Base-by-base conservation (phyloP, 169 alveolate genomes). In the Plasmodium chabaudi region DNA sequence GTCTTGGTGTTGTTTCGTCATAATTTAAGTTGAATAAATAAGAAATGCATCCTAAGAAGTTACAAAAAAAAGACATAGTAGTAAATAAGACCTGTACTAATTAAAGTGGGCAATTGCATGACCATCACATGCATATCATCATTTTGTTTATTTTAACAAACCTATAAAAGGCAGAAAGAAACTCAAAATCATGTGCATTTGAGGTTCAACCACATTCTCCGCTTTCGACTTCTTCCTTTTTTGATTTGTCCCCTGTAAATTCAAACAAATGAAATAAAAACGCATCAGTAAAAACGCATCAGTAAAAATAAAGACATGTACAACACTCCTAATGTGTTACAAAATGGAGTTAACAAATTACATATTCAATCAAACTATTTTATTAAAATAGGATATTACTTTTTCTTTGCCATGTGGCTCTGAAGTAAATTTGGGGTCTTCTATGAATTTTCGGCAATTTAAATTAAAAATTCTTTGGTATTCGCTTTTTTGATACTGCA, bases 381-480 rank as follows among this genome's bases (percentile, higher is more conserved):
- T 61, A 74, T 12, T 6, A 60, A 19, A 55, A 27, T 5, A 4
- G 0, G n/a, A 19, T 34, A 47, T 55, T 79, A 34, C 65, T 21
- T 55, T 67, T 53, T 64, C 89, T 13, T 51, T n/a, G 13, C 21
- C 21, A 25, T 77, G 56, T 53, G 79, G 82, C 60, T 65, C 91
- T 57, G 87, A 68, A 27, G 87, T 47, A 49, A 84, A 84, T 51
- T 57, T 68, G 5, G 91, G 91, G 19, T 69, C 90, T n/a, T 82
- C 74, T 13, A 49, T 44, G 46, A 69, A 2, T 64, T 46, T 60
- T 39, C 59, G 63, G 59, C 87, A 68, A 34, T 84, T 84, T 60
- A 84, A 84, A 68, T 84, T 84, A 84, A 84, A 84, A 47, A 84
- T 84, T 84, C 91, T 84, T 84, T 46, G 47, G 27, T 84, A 84